Evolutionary conservation across 2,329 filamentous ascomycete species (phyloP).

Genomic region (Neoarthrinium moseri): DNA sequence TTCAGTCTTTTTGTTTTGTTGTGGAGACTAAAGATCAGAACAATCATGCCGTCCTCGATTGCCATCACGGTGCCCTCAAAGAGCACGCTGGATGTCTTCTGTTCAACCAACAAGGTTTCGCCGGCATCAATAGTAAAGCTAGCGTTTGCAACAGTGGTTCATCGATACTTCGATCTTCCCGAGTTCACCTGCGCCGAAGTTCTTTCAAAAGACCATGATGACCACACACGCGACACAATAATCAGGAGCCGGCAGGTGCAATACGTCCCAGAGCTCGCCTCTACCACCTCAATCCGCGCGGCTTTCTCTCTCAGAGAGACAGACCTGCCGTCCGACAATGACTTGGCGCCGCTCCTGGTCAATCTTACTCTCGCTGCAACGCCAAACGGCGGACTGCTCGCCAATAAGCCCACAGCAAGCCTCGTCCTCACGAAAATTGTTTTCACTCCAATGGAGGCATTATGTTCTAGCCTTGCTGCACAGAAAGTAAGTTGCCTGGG

Average conservation of each 20-base stretch:
- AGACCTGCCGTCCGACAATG: background rate
- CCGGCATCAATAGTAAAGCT: background rate
- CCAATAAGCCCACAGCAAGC: background rate
- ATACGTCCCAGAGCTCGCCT: constrained; percentile 1
- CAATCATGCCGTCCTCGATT: background rate
- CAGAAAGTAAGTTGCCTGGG: background rate
- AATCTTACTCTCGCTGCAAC: background rate
- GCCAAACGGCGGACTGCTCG: background rate
- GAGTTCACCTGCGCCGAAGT: background rate
- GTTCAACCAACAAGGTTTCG: background rate
- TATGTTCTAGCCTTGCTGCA: background rate
- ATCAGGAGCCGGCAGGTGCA: background rate
- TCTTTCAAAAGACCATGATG: background rate
- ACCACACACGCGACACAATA: background rate
- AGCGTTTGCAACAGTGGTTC: background rate
- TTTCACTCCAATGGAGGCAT: background rate
- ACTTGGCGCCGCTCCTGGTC: background rate
- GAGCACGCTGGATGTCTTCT: background rate
- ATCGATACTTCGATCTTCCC: constrained; percentile 3
- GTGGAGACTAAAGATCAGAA: background rate
- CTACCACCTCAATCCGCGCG: background rate
- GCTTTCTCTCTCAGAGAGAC: background rate
- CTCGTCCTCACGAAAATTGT: background rate
- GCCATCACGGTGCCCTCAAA: background rate
- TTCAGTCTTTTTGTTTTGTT: background rate